Conservation (phyloP, 805 yeast genomes). For the Yamadazyma paraphyllophila region DNA sequence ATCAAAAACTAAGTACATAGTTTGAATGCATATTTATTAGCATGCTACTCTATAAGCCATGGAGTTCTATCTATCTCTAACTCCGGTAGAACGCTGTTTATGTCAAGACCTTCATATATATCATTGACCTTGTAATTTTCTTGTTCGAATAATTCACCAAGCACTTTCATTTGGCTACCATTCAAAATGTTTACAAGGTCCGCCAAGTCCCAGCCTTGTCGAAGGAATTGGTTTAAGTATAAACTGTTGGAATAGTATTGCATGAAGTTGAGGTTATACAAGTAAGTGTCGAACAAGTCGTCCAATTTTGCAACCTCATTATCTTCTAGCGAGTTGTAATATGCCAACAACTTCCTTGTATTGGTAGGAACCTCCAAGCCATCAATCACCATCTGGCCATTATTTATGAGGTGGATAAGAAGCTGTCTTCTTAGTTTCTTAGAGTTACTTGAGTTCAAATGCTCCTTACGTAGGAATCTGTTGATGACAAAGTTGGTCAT, state of each 20-base stretch:
- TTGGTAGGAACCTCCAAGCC: slow-evolving; percentile 3
- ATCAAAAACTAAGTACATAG: slow-evolving; percentile 11
- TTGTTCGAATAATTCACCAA: slow-evolving; percentile 1
- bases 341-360: not conserved
- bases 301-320: slow-evolving; percentile 28
- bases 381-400: slow-evolving; percentile 2
- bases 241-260: slow-evolving; percentile 21
- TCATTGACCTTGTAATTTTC: slow-evolving; percentile 1
- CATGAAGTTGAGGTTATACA: slow-evolving; percentile 31
- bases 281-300: slow-evolving; percentile 40
- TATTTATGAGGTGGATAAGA: slow-evolving; percentile 4
- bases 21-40: slow-evolving; percentile 5
- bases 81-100: not conserved
- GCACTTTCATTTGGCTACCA: slow-evolving; percentile 13
- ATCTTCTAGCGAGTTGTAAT: slow-evolving; percentile 2
- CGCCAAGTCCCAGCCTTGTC: slow-evolving; percentile 20
- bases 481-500: slow-evolving; percentile 42
- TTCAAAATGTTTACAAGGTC: slow-evolving; percentile 24
- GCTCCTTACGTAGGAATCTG: slow-evolving; percentile 25
- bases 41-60: not conserved
- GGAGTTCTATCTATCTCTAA: slow-evolving; percentile 2
- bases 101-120: not conserved
- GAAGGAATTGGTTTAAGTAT: slow-evolving; percentile 15
- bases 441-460: slow-evolving; percentile 12
- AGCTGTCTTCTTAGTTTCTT: slow-evolving; percentile 8